Conservation (phyloP, 2,329 filamentous ascomycete species). For the Aureobasidium lini region DNA sequence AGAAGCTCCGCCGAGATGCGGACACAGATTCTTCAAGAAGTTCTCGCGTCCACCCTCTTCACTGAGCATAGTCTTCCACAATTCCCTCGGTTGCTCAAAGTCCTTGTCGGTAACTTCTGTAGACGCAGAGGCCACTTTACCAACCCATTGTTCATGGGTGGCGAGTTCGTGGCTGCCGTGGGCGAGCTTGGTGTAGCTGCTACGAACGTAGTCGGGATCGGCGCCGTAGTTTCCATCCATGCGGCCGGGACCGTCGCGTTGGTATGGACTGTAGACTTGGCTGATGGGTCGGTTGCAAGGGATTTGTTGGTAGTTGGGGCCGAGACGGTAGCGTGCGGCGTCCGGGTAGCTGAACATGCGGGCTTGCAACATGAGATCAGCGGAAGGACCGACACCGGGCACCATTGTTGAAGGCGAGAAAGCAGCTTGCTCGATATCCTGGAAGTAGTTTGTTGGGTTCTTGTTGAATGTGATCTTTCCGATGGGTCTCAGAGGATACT, state of each 20-base stretch:
- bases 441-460: constrained; percentile 59
- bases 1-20: constrained; percentile 3
- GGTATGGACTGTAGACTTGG: constrained; percentile 22
- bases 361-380: constrained; percentile 56
- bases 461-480: constrained; percentile 46
- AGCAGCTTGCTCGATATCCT: constrained; percentile 60
- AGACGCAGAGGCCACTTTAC: constrained; percentile 18
- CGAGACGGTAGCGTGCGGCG: constrained; percentile 42
- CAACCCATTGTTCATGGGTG: constrained; percentile 21
- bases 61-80: constrained; percentile 36
- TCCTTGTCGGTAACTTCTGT: constrained; percentile 40
- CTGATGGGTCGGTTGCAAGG: constrained; percentile 17
- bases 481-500: constrained; percentile 43
- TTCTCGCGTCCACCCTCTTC: constrained; percentile 23
- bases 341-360: constrained; percentile 58
- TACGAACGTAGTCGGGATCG: constrained; percentile 38
- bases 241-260: constrained; percentile 33
- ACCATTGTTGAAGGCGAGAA: constrained; percentile 60
- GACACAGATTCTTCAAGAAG: constrained; percentile 24
- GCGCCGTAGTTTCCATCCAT: constrained; percentile 40
- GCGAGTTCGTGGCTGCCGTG: constrained; percentile 16
- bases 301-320: constrained; percentile 42
- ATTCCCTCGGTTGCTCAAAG: constrained; percentile 42
- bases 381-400: constrained; percentile 54
- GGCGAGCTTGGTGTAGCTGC: constrained; percentile 17